A percentile compares a stretch with the other conserved stretches of the same genome.
Evolutionary conservation across 2,329 filamentous ascomycete species (phyloP).

Genomic region (Karstenula rhodostoma): DNA sequence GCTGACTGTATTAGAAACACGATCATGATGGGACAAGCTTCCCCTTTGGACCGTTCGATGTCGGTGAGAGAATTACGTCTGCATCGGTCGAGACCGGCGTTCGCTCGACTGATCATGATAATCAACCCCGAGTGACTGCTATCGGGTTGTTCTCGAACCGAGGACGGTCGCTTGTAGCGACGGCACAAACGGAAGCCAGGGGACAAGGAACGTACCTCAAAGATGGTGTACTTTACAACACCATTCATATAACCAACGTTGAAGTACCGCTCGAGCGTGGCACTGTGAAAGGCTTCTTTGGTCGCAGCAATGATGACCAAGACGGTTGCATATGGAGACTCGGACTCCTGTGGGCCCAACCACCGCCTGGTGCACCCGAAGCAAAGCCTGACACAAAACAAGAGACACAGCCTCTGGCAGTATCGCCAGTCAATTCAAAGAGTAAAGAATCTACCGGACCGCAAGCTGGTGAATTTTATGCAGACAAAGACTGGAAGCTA

Average conservation of each 20-base stretch:
- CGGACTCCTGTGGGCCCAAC: neutral
- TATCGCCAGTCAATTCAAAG: neutral
- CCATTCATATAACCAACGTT: neutral
- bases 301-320: neutral
- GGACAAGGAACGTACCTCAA: neutral
- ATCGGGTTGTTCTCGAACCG: neutral
- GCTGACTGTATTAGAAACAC: neutral
- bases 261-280: conserved; percentile 1
- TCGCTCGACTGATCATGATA: neutral
- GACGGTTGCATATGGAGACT: neutral
- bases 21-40: neutral
- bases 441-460: neutral
- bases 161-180: neutral
- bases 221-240: neutral
- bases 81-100: neutral
- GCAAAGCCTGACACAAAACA: neutral
- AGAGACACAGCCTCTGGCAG: neutral
- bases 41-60: neutral
- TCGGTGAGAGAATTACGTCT: neutral
- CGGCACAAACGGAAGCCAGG: neutral
- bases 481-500: neutral
- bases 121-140: neutral
- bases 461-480: neutral
- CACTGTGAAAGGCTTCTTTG: conserved; percentile 5
- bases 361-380: neutral